A percentile compares a stretch with the other conserved stretches of the same genome.
These are phyloP conservation scores for Diaporthe citriasiana DNA, from an alignment of 2,329 filamentous ascomycete genomes.

Conservation along the genomic window DNA sequence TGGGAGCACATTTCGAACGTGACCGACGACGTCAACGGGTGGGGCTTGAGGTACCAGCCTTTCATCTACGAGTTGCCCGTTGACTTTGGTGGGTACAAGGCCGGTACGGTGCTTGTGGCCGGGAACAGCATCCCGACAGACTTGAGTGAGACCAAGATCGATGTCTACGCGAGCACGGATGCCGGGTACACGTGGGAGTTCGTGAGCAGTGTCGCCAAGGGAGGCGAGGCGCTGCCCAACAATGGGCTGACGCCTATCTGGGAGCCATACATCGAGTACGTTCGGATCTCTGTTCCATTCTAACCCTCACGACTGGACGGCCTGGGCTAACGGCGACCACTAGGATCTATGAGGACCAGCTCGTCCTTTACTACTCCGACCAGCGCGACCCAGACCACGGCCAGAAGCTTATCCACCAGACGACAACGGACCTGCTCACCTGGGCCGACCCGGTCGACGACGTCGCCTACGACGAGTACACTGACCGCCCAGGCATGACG, in stretches of 20 bases:
- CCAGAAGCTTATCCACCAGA: slow-evolving; percentile 78
- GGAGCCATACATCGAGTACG: slow-evolving; percentile 75
- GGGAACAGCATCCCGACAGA: slow-evolving; percentile 70
- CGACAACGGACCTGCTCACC: slow-evolving; percentile 67
- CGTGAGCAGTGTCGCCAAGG: slow-evolving; percentile 74
- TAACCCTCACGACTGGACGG: neutral
- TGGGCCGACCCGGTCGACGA: slow-evolving; percentile 75
- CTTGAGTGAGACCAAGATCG: slow-evolving; percentile 75
- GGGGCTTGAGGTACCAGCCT: slow-evolving; percentile 79
- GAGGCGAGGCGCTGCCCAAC: slow-evolving; percentile 72
- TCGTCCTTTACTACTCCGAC: slow-evolving; percentile 80
- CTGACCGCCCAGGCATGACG: slow-evolving; percentile 77
- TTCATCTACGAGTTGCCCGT: slow-evolving; percentile 75
- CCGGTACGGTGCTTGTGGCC: slow-evolving; percentile 74
- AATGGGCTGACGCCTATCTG: slow-evolving; percentile 79
- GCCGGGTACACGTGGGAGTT: slow-evolving; percentile 75
- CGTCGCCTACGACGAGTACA: slow-evolving; percentile 73
- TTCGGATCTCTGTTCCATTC: neutral
- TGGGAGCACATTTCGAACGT: slow-evolving; percentile 76
- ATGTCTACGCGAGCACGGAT: slow-evolving; percentile 76
- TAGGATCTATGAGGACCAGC: slow-evolving; percentile 65
- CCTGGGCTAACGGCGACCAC: neutral
- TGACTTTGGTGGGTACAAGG: slow-evolving; percentile 68
- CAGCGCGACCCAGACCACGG: slow-evolving; percentile 76
- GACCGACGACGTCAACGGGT: slow-evolving; percentile 73